phyloP scores from a whole-genome alignment of 148 eudicot genomes.

The Rhododendron simsii region DNA sequence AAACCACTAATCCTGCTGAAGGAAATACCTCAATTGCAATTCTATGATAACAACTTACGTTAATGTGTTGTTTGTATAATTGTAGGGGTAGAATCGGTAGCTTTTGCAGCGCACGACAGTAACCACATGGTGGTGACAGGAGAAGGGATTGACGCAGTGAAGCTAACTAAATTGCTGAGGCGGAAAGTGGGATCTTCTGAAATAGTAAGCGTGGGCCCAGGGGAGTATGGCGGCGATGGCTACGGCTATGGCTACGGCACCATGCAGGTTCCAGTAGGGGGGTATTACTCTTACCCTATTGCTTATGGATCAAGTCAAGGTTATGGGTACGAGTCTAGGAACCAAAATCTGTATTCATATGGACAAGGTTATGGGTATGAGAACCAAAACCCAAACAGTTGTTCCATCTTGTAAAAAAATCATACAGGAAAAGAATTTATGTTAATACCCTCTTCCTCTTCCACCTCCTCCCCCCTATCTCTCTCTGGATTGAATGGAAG shows the following conservation, averaged over 20 bases:
- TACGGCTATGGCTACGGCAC: background rate
- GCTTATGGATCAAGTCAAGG: background rate
- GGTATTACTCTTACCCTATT: background rate
- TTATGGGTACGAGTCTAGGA: background rate
- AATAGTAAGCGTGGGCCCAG: conserved; percentile 7
- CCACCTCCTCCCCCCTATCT: too few species aligned
- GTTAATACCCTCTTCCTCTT: background rate
- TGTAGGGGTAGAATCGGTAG: background rate
- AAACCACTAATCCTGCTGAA: too few species aligned
- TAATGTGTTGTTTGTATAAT: background rate
- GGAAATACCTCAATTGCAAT: too few species aligned
- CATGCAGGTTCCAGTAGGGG: background rate
- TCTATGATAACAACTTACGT: too few species aligned
- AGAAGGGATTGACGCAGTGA: background rate
- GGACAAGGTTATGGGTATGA: background rate
- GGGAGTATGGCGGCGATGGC: background rate
- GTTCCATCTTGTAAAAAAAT: background rate
- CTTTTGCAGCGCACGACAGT: conserved; percentile 13
- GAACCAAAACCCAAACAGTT: background rate
- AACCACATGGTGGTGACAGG: background rate
- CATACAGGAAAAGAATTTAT: background rate
- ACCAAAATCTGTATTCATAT: background rate
- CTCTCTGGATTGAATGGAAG: too few species aligned
- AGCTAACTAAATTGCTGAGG: conserved; percentile 9
- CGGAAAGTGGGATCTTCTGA: conserved; percentile 13